Percentiles rank a stretch among this genome's conserved stretches.
phyloP scores from a whole-genome alignment of 2,329 filamentous ascomycete species.

The Stagonosporopsis vannaccii region DNA sequence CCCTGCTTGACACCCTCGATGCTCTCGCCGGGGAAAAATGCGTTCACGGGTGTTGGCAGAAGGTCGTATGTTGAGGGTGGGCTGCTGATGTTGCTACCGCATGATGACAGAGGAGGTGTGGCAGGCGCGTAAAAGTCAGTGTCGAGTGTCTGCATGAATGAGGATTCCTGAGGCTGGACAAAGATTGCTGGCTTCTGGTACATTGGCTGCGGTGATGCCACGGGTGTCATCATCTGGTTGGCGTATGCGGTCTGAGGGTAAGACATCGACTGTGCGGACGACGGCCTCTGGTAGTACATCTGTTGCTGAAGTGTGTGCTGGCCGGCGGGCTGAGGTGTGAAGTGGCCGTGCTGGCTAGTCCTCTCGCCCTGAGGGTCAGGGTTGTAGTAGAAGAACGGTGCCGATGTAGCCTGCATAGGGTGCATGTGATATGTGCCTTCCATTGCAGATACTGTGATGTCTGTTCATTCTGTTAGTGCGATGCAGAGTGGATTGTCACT shows the following conservation, averaged over 20 bases:
- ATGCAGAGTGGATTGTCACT: neutral
- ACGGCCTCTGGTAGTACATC: conserved; percentile 62
- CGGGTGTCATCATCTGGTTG: conserved; percentile 73
- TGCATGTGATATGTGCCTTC: conserved; percentile 66
- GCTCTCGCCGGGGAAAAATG: conserved; percentile 66
- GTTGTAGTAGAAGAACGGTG: conserved; percentile 87
- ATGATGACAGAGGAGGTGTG: conserved; percentile 85
- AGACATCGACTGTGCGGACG: conserved; percentile 66
- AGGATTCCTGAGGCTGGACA: conserved; percentile 65
- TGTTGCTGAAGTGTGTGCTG: conserved; percentile 51
- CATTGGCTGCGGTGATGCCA: conserved; percentile 76
- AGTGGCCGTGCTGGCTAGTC: conserved; percentile 75
- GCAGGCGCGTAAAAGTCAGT: conserved; percentile 83
- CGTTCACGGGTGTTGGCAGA: conserved; percentile 82
- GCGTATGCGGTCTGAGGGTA: conserved; percentile 62
- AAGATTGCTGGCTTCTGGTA: conserved; percentile 78
- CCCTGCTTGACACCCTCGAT: conserved; percentile 59
- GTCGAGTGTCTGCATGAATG: conserved; percentile 69
- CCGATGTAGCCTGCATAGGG: conserved; percentile 67
- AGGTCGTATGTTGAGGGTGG: conserved; percentile 77
- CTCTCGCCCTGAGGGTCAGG: conserved; percentile 74
- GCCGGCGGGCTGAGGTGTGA: conserved; percentile 64
- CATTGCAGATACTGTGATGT: conserved; percentile 60
- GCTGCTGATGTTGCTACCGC: conserved; percentile 85
- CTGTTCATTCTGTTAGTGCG: conserved; percentile 20